Conservation (phyloP, 352 stramenopile species). For the Phytophthora sojae region DNA sequence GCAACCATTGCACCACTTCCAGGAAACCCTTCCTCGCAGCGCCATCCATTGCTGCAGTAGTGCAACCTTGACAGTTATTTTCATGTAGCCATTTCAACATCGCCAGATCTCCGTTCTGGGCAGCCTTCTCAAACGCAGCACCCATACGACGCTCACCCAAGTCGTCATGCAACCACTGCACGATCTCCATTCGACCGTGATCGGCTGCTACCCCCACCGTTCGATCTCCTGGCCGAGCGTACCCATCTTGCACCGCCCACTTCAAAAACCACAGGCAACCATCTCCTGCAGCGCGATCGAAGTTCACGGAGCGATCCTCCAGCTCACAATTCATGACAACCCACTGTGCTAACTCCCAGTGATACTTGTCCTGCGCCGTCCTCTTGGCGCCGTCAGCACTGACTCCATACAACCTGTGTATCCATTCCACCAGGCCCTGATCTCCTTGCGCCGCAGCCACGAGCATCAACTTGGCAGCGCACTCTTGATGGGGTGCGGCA, state of each 20-base stretch:
- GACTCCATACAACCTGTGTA: constrained; percentile 7
- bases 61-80: constrained; percentile 24
- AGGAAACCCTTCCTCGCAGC: constrained; percentile 30
- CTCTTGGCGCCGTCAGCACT: constrained; percentile 13
- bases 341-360: constrained; percentile 16
- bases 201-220: constrained; percentile 27
- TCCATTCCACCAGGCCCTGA: constrained; percentile 13
- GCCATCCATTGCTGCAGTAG: constrained; percentile 23
- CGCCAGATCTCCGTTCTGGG: constrained; percentile 13
- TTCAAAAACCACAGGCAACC: constrained; percentile 23
- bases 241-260: constrained; percentile 10
- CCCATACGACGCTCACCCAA: constrained; percentile 9
- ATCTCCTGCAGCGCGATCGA: constrained; percentile 17
- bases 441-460: constrained; percentile 21
- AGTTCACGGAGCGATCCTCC: constrained; percentile 22
- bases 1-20: constrained; percentile 29
- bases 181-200: constrained; percentile 17
- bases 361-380: constrained; percentile 15
- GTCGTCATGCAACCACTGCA: constrained; percentile 19
- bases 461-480: constrained; percentile 16
- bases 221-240: constrained; percentile 4
- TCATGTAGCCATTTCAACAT: constrained; percentile 34
- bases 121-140: constrained; percentile 22
- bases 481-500: constrained; percentile 13
- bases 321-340: constrained; percentile 20